phyloP scores from a whole-genome alignment of 495 filamentous ascomycete species.

The Hapsidospora chrysogenum region DNA sequence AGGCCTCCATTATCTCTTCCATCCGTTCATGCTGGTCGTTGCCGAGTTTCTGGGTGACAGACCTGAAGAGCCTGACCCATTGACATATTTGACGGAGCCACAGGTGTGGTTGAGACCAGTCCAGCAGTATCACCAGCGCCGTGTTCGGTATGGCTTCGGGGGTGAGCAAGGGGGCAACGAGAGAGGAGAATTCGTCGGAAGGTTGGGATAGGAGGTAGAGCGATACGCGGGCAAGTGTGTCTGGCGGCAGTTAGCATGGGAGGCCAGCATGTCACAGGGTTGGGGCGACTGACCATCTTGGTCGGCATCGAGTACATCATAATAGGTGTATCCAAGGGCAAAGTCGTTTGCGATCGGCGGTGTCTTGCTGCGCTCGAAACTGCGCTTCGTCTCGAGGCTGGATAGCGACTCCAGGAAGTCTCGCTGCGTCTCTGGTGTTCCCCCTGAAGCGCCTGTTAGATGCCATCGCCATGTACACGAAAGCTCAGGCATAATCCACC shows the following conservation, averaged over 20 bases:
- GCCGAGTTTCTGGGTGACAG: slow-evolving; percentile 56
- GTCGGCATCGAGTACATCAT: slow-evolving; percentile 86
- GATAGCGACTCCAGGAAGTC: slow-evolving; percentile 77
- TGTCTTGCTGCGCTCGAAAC: slow-evolving; percentile 38
- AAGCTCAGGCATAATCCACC: slow-evolving; percentile 4
- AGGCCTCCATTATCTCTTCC: slow-evolving; percentile 61
- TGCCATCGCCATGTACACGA: slow-evolving; percentile 2
- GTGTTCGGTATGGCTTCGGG: slow-evolving; percentile 75
- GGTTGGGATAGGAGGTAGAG: slow-evolving; percentile 77
- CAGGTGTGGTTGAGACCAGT: slow-evolving; percentile 86
- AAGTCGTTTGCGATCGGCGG: slow-evolving; percentile 86
- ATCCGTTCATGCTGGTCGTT: slow-evolving; percentile 61
- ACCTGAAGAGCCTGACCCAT: slow-evolving; percentile 70
- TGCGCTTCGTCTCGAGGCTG: slow-evolving; percentile 40
- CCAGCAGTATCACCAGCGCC: slow-evolving; percentile 71
- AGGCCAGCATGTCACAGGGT: neutral
- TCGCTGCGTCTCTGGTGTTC: slow-evolving; percentile 72
- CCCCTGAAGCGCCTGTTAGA: slow-evolving; percentile 37
- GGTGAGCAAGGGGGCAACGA: slow-evolving; percentile 73
- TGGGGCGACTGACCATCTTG: slow-evolving; percentile 52
- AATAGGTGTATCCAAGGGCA: slow-evolving; percentile 87
- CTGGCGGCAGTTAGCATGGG: slow-evolving; percentile 21
- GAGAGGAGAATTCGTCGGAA: slow-evolving; percentile 63
- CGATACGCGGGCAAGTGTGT: slow-evolving; percentile 81
- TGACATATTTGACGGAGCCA: slow-evolving; percentile 78